These are phyloP conservation scores for Rhodotorula sp. DNA, from an alignment of 1,284 basidiomycete genomes.

Conservation along the genomic window DNA sequence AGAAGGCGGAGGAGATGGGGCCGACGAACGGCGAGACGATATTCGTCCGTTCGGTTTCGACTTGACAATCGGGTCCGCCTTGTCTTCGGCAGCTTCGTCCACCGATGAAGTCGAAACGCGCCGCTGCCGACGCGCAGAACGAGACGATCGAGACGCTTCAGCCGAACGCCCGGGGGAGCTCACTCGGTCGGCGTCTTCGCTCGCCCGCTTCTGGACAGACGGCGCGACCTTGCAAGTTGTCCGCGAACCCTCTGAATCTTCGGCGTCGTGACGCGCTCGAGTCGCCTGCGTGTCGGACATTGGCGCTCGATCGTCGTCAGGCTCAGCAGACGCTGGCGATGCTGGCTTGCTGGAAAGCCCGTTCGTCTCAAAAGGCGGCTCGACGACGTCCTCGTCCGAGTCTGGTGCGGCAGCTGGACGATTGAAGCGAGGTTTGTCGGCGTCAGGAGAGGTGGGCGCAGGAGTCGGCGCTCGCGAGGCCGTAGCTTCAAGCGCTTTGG, in stretches of 20 bases:
- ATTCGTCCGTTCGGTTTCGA: constrained; percentile 12
- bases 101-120: background rate
- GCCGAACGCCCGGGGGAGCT: too few relatives aligned
- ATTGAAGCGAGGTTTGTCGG: constrained; percentile 15
- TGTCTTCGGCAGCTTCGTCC: background rate
- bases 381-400: background rate
- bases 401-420: constrained; percentile 14
- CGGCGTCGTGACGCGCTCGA: background rate
- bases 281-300: background rate
- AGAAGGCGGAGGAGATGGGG: background rate
- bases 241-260: background rate
- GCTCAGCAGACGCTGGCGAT: background rate
- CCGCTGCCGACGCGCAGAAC: background rate
- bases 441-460: background rate
- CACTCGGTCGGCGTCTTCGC: too few relatives aligned
- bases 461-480: background rate
- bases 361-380: constrained; percentile 1
- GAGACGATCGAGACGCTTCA: background rate
- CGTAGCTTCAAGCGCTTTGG: constrained; percentile 11
- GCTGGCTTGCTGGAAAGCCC: background rate
- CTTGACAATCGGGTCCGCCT: constrained; percentile 16
- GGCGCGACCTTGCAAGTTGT: too few relatives aligned
- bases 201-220: too few relatives aligned
- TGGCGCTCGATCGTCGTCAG: too few relatives aligned
- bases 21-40: background rate